Percentiles rank a stretch among this genome's conserved stretches.
Evolutionary conservation across 305 asterid species (phyloP).

Genomic region (Rubia peregrina): DNA sequence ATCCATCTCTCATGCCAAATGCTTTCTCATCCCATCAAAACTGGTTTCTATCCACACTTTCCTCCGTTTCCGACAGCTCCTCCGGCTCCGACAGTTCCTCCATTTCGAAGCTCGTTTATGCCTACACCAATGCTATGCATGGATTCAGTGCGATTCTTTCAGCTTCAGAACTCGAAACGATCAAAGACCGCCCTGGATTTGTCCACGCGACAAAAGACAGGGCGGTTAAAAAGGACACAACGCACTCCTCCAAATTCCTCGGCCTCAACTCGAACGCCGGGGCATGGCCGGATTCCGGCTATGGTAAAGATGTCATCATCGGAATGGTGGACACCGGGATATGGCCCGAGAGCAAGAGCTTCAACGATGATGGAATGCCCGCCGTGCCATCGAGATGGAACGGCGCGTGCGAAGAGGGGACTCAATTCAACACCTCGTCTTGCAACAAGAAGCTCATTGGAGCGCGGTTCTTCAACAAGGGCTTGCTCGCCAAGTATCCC

Average conservation of each 20-base stretch:
- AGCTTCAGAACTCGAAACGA: constrained; percentile 35
- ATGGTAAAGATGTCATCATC: constrained; percentile 56
- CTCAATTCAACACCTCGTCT: constrained; percentile 44
- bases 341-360: constrained; percentile 85
- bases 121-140: constrained; percentile 50
- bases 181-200: constrained; percentile 41
- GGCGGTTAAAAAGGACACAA: constrained; percentile 51
- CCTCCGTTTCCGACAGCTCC: constrained; percentile 25
- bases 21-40: constrained; percentile 35
- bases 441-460: constrained; percentile 82
- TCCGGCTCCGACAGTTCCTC: constrained; percentile 14
- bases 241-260: constrained; percentile 53
- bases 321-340: constrained; percentile 71
- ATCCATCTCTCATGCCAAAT: constrained; percentile 30
- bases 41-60: constrained; percentile 54
- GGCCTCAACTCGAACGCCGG: constrained; percentile 53
- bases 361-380: constrained; percentile 38
- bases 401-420: constrained; percentile 61
- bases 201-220: constrained; percentile 41
- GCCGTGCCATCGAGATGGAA: constrained; percentile 60
- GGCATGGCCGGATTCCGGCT: constrained; percentile 55
- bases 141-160: constrained; percentile 69
- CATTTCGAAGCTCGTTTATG: constrained; percentile 42
- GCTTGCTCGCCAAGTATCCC: constrained; percentile 45
- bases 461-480: constrained; percentile 68